Evolutionary conservation across 176 grass and related monocot genomes (phyloP), one percentile per base, ranked within the genome.

Genomic region (Oryza longistaminata): DNA sequence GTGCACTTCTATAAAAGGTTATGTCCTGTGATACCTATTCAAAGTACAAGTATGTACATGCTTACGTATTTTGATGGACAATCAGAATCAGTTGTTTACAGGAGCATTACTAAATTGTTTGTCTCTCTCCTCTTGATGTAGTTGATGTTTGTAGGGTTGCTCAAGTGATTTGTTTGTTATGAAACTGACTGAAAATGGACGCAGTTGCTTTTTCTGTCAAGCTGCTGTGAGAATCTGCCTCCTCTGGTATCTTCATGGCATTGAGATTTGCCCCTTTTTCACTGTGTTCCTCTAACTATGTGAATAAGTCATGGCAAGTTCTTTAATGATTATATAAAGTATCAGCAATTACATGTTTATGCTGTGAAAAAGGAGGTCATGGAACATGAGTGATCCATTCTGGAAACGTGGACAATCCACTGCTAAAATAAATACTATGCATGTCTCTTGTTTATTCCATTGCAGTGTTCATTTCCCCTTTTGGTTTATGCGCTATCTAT

Each of bases 111-210:
- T 0, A 53, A 76, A 5, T 33, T 76, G 31, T 48, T 6, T 35
- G 22, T 22, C 29, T 22, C 6, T 6, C 16, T 46, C 64, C 39
- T 33, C 31, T 77, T 70, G 64, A 3, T 69, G 14, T 77, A 50
- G 60, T 46, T 65, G 42, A 77, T 74, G 31, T 74, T 86, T 39
- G 3, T 74, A 64, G 22, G 68, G 68, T 60, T 48, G 2, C 10
- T 42, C 45, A 34, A 49, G 10, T 3, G 19, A 6, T 75, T 76
- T 46, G 5, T 61, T 71, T 62, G 5, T 75, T 9, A 6, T 58
- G 26, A 71, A 76, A 43, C 49, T 21, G 2, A 43, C 22, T 25
- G 6, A 75, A 79, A 90, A 83, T 55, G 74, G 50, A 53, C 9
- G 7, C 3, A 13, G 1, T 39, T 74, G 7, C 0, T 80, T 73